phyloP scores from a whole-genome alignment of 148 eudicot genomes.

The Rhododendron vialii region DNA sequence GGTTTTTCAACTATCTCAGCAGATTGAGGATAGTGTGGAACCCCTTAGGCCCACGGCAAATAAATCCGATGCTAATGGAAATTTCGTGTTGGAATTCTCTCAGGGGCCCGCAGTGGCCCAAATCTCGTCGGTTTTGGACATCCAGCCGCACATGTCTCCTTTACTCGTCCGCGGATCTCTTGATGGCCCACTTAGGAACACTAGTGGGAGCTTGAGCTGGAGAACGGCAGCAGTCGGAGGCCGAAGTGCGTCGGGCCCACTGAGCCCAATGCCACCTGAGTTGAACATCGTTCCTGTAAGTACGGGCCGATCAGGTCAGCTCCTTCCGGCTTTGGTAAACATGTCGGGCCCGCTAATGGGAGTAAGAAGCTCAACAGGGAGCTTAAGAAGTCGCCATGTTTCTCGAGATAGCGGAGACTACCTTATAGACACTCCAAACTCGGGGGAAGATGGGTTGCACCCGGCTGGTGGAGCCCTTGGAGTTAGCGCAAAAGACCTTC shows the following conservation, averaged over 20 bases:
- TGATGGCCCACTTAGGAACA: constrained; percentile 81
- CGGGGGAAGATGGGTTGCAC: constrained; percentile 85
- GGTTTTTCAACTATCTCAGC: constrained; percentile 88
- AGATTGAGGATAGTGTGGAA: constrained; percentile 86
- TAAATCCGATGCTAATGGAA: constrained; percentile 61
- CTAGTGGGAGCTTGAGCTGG: constrained; percentile 96
- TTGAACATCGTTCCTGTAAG: constrained; percentile 72
- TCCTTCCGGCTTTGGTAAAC: constrained; percentile 84
- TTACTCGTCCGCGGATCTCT: constrained; percentile 95
- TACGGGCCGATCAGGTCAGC: constrained; percentile 97
- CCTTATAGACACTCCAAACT: constrained; percentile 93
- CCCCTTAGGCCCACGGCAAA: constrained; percentile 59
- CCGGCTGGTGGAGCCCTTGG: constrained; percentile 58
- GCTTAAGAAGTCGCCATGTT: constrained; percentile 92
- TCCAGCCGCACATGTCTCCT: constrained; percentile 98
- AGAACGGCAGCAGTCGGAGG: constrained; percentile 84
- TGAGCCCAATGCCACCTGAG: constrained; percentile 94
- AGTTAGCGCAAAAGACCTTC: constrained; percentile 91
- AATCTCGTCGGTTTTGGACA: constrained; percentile 59
- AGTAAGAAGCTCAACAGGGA: constrained; percentile 93
- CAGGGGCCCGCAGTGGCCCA: constrained; percentile 81
- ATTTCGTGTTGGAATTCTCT: constrained; percentile 75
- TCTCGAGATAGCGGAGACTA: constrained; percentile 98
- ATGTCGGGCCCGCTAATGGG: constrained; percentile 99
- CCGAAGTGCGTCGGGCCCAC: constrained; percentile 92